Base-by-base conservation (phyloP, 352 stramenopile species). In the Elongisporangium undulatum region DNA sequence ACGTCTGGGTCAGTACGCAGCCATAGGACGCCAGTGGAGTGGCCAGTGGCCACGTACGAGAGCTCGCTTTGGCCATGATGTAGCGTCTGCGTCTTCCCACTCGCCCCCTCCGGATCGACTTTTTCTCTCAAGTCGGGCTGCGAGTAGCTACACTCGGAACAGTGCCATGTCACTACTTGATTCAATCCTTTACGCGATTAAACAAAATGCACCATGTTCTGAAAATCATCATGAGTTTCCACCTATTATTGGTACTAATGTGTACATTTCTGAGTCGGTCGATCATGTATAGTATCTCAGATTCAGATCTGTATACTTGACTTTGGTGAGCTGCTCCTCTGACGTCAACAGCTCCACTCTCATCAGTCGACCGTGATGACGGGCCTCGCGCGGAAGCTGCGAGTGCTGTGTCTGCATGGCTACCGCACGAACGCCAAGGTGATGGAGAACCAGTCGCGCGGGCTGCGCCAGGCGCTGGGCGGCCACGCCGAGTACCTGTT, bases 381-480 rank as follows among this genome's bases (percentile, higher is more conserved):
- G 29, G 29, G 29, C 4, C 5, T 15, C 26, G 26, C 55, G n/a
- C 71, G 59, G 51, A 77, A 73, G 62, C 61, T 92, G 15, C 81
- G 83, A 54, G 75, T 90, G 53, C 69, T 92, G 39, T 92, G 81
- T 57, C 71, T 92, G 5, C 85, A 92, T 51, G 84, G 84, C 49
- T 82, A 82, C 60, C 84, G 82, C 41, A 90, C 80, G 4, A 94
- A 94, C 52, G 45, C 52, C 39, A 75, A 83, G 58, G 77, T 94
- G 49, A 92, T 94, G 82, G 58, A 82, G 59, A 75, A 72, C 59
- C 85, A 94, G 65, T 81, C 68, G 6, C 75, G 72, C 15, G 77
- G 77, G 0, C 56, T 94, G 19, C 80, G 75, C 22, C 62, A 82
- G 2, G 78, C 71, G n/a, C 63, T 94, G 26, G 85, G 79, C 6